Evolutionary conservation across 768 basidiomycete genomes (phyloP), one percentile per base, ranked within the genome.

Genomic region (Candolleomyces efflorescens): DNA sequence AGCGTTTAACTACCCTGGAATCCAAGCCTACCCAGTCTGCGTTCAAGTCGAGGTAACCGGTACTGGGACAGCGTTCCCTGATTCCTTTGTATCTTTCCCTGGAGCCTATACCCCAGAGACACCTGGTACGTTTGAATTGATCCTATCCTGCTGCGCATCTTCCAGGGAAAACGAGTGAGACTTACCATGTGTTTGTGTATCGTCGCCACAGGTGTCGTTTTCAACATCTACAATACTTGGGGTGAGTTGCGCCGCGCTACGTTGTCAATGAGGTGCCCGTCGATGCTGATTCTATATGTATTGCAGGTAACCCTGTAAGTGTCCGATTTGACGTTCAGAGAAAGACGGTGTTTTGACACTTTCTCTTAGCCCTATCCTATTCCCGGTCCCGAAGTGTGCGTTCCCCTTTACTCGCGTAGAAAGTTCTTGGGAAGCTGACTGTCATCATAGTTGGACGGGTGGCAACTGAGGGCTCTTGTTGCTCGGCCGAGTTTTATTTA

Each of bases 31-130:
- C 56, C 79, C 78, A 2, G 72, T 71, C 18, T 79, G 81, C 63
- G 77, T 78, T 23, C 78, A 80, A 60, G 63, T 81, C 27, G 57
- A 76, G 60, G 77, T 78, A 0, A 79, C 77, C 2, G 80, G 78
- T 4, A 73, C 75, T 7, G 79, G 80, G 22, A 76, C 70, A 3
- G 71, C 75, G 1, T 62, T 76, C 11, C 78, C 78, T 1, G 75
- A 75, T 1, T 73, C 73, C 0, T 75, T 81, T 27, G 79, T 80
- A 17, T 74, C 80, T 3, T 81, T 81, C 75, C 80, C 79, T 26
- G 77, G 78, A 26, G 74, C 76, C 10, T 79, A 79, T 60, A 74
- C 68, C 22, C 41, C 50, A 13, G 50, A 58, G 27, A 53, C 50
- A 2, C 51, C 51, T 20, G 56, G 48, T 52, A 27, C 20, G 49